Base-by-base conservation (phyloP, 768 basidiomycete genomes). In the Obba rivulosa region DNA sequence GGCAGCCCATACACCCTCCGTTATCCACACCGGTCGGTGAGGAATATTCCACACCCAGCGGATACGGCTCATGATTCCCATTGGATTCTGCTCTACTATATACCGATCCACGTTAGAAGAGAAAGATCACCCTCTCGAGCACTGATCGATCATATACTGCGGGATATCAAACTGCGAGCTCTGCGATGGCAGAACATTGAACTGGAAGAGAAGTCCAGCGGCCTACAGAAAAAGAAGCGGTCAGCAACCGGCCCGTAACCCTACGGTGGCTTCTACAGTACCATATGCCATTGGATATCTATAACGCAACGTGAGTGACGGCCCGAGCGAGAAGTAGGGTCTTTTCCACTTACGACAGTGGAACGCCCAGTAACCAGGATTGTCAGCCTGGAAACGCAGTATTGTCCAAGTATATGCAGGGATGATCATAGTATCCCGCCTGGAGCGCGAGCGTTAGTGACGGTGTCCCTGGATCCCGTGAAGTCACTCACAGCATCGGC, bases 331-430 rank as follows among this genome's bases (percentile, higher is more conserved):
- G 37, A 70, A 71, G 50, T 69, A 66, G 69, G n/a, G n/a, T n/a
- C n/a, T n/a, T n/a, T 69, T 69, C 41, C 49, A 58, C 54, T 60
- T 59, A 51, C 71, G 74, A 34, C 73, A 75, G 54, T 75, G 73
- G 59, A 75, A 69, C 1, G 71, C 69, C 73, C 73, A 75, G 34
- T 71, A 48, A 24, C 74, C 73, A 0, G 74, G 68, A 46, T 74
- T 74, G 54, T 75, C 71, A 4, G 67, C 64, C 14, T 70, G 59
- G 49, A 73, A 73, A 24, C 74, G 67, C 18, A 76, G 61, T 16
- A 62, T 58, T 23, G 63, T 53, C 57, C 61, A 74, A 23, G 65
- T 64, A 48, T 56, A 73, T 17, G 66, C 66, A 1, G 71, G 72
- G 36, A 76, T 50, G 34, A 71, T 60, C 14, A 72, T 48, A 1